These are phyloP conservation scores for Stereocaulon alpinum DNA, from an alignment of 495 filamentous ascomycete species.

Conservation along the genomic window DNA sequence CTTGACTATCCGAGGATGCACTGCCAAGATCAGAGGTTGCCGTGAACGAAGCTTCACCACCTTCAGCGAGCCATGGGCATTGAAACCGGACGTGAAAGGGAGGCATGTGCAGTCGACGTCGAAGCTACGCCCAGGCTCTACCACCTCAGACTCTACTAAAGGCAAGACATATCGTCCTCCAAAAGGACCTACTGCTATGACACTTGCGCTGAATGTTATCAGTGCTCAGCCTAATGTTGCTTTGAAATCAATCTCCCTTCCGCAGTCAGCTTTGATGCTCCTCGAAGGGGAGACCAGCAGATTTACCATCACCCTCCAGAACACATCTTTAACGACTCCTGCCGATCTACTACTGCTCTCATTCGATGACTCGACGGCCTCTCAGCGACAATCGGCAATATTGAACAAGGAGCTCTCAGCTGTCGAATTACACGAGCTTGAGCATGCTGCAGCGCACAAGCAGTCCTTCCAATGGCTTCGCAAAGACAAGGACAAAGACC, in stretches of 20 bases:
- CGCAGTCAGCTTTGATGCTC: constrained; percentile 82
- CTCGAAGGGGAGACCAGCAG: constrained; percentile 72
- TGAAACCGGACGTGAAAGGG: constrained; percentile 53
- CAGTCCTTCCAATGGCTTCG: constrained; percentile 59
- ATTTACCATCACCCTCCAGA: constrained; percentile 73
- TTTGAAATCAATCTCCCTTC: constrained; percentile 64
- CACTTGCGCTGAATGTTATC: constrained; percentile 59
- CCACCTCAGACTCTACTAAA: constrained; percentile 29
- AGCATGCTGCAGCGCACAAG: constrained; percentile 62
- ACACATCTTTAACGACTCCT: constrained; percentile 56
- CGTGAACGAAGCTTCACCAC: constrained; percentile 73
- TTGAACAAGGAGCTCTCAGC: constrained; percentile 63
- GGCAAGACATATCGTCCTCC: constrained; percentile 30
- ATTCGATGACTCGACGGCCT: constrained; percentile 79
- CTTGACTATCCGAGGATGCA: constrained; percentile 66
- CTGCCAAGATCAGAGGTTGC: constrained; percentile 71
- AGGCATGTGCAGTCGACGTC: constrained; percentile 32
- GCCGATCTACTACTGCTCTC: constrained; percentile 80
- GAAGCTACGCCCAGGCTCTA: constrained; percentile 52
- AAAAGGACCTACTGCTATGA: constrained; percentile 24
- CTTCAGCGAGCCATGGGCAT: constrained; percentile 64
- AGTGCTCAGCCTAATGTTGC: constrained; percentile 63
- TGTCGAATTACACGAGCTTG: constrained; percentile 73
- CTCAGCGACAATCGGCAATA: constrained; percentile 61
- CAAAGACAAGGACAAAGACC: constrained; percentile 36